Evolutionary conservation across 257 asterid species (phyloP), one percentile per base, ranked within the genome.

Genomic region (Nicotiana benthamiana): DNA sequence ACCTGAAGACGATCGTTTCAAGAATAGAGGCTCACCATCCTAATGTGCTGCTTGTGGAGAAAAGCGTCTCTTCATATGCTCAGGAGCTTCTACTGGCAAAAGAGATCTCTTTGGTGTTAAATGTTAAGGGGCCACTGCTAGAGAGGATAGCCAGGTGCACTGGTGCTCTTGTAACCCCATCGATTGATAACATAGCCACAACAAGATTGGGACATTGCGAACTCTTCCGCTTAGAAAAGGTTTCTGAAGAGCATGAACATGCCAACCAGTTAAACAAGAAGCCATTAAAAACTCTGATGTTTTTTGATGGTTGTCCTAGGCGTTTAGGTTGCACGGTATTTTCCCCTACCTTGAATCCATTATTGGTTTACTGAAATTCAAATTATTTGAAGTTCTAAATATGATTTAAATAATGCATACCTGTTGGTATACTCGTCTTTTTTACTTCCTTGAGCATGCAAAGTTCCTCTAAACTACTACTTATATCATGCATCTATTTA

Each of bases 301-400:
- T 87, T 87, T 91, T 96, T 65, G 97, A 93, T 86, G 99, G 99
- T 56, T 96, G 99, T 86, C 93, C 97, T 9, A 87, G 96, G 89
- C 97, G 97, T 81, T 84, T 96, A 83, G 97, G 98, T 79, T 94
- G 99, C 97, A 96, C 99, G 97, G 99, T 96, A 91, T 1, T 75
- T 32, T 60, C 82, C 79, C 61, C 77, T 60, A 43, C 53, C 16
- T 66, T 34, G 82, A 46, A 75, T 83, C 82, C 28, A 40, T 48
- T 8, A 43, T 16, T 15, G 15, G 77, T 13, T 43, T 46, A 24
- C 54, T 46, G 40, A 11, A 72, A 24, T 59, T 72, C 40, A 0
- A 72, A 6, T 24, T 9, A 43, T 72, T 72, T 72, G 61, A 72
- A 24, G 61, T 72, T 48, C 15, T 24, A 72, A 46, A 18, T 72